Evolutionary conservation across 1,139 yeast species (phyloP), one percentile per base, ranked within the genome.

Genomic region (Barnettozyma hawaiiensis): DNA sequence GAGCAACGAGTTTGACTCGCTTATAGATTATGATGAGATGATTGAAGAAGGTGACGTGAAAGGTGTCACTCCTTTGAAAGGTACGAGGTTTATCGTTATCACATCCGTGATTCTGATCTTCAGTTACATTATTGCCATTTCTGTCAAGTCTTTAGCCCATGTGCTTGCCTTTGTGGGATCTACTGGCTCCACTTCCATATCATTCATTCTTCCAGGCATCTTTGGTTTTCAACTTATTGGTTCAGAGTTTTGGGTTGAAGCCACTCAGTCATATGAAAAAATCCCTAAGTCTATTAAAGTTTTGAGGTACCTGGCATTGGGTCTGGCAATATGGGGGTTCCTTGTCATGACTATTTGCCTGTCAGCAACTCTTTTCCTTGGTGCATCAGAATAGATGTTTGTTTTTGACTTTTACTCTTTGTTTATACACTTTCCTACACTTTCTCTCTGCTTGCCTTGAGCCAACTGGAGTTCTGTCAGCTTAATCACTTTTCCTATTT

Each of bases 131-230:
- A 74, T 86, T n/a, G 96, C 97, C 0, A 70, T 84, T 31, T 65
- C 81, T 1, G 94, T 90, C 7, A 71, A 75, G 1, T 86, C 96
- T 0, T 73, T 90, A 52, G 97, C 89, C 40, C 81, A 78, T 45
- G 95, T 92, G 31, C 70, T 90, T 48, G 95, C 96, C 5, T 79
- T 90, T 63, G 97, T 90, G 6, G 97, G 97, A 2, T 83, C 96
- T 3, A 90, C 97, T 0, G 97, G 97, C 0, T 86, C 96, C 2
- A 89, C 97, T 0, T 82, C 96, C 12, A 90, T 90, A 46, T 85
- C 96, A 14, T 90, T 90, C 61, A 89, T 90, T 41, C 71, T 90
- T 44, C 97, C 97, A 0, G 97, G 97, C 0, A 68, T 89, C 29
- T 90, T 90, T 63, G 96, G 95, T 11, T 87, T 73, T 64, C 73